Evolutionary conservation across 2,329 filamentous ascomycete genomes (phyloP), one percentile per base, ranked within the genome.

Genomic region (Alternaria longipes): DNA sequence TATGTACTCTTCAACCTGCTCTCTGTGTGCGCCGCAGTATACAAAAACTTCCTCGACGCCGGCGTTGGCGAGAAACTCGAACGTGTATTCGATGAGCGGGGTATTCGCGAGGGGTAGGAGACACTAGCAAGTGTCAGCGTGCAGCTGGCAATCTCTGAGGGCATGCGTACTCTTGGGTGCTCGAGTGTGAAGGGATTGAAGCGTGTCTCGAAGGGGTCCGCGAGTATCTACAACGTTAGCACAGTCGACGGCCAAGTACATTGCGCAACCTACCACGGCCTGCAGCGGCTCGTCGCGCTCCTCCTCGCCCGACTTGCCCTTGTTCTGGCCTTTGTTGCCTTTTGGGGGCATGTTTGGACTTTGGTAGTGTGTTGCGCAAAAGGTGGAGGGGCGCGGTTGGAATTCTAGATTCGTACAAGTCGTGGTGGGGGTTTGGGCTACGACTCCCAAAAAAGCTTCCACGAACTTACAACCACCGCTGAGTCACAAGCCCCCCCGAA

Each of bases 71-170:
- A 99, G 89, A 74, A 97, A 98, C 76, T 98, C 94, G 73, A 98
- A 89, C 4, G 94, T 98, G 79, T 99, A 98, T 80, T 99, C 95
- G 81, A 99, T 97, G 65, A 99, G 84, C 36, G 95, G 94, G 2
- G 90, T 94, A 79, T 98, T 98, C 62, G 93, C 95, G 62, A 99
- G 86, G 11, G 94, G 93, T 7, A 99, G 85, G 32, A 99, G 90
- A 83, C 95, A 98, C 92, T 96, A 73, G 49, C 53, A 54, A 47
- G 41, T 45, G 60, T 78, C 64, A 78, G 74, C 38, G 60, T 51
- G 22, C 38, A 28, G 41, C 50, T 24, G 28, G 30, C 41, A 55
- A n/a, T 28, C 20, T 18, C 14, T 18, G 26, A 60, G 61, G 53
- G 40, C 24, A 40, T 63, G 80, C 86, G 74, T 85, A 95, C 93